phyloP scores from a whole-genome alignment of 139 green algal species.

The Coccomyxa sp. region DNA sequence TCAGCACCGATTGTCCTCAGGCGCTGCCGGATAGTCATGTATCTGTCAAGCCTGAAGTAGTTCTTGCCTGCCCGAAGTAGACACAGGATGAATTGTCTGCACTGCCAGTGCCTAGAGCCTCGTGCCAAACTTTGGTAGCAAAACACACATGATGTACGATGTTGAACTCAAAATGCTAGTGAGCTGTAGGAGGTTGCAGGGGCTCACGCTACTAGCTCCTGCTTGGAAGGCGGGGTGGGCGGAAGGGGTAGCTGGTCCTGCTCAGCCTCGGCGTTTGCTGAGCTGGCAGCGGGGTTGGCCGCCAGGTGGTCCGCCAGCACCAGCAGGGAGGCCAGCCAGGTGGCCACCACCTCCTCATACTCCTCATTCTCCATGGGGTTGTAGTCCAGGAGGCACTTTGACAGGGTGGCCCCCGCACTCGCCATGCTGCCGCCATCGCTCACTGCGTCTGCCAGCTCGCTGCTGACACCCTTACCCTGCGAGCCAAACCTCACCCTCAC shows the following conservation, averaged over 20 bases:
- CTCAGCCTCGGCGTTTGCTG: conserved; percentile 11
- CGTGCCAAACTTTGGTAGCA: no score
- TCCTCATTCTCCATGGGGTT: conserved; percentile 12
- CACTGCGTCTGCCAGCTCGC: not conserved
- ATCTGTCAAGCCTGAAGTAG: no score
- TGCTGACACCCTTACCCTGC: not conserved
- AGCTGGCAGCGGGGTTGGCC: not conserved
- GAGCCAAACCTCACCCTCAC: not conserved
- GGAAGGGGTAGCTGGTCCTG: conserved; percentile 16
- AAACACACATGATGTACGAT: no score
- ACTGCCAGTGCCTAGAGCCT: no score
- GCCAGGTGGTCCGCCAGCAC: conserved; percentile 20
- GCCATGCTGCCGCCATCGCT: not conserved
- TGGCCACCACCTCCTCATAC: conserved; percentile 21
- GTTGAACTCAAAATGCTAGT: no score
- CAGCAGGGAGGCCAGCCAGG: conserved; percentile 18
- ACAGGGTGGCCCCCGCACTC: not conserved
- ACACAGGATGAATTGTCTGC: no score
- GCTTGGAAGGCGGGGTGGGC: conserved; percentile 3
- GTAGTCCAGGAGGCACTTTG: conserved; percentile 14
- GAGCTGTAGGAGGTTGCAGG: no score
- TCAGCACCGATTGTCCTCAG: not conserved
- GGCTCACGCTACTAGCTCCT: conserved; percentile 4
- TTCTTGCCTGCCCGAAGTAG: no score
- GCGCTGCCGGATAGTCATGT: no score